Base-by-base conservation (phyloP, 2,329 filamentous ascomycete species). In the Tolypocladium guangdongense region DNA sequence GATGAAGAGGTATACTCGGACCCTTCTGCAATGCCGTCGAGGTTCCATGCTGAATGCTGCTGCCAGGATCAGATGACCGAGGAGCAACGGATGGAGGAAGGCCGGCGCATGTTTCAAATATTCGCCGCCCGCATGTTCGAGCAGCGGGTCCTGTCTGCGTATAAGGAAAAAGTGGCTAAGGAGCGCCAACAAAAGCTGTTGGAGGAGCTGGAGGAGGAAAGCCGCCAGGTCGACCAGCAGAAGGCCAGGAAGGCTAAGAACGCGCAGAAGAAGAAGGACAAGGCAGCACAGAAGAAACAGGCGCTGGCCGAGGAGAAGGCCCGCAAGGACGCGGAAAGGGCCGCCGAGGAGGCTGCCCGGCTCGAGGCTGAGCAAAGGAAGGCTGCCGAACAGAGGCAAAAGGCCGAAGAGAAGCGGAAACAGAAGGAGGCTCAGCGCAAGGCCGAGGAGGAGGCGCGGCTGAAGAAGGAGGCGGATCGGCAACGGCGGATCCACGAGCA, bases 51-150 rank as follows among this genome's bases (percentile, higher is more conserved):
- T 69, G 65, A 73, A 67, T 71, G 69, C 65, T 72, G 67, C 67
- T 72, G 70, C 63, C 71, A 97, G 92, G 91, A 95, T 67, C 84
- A 87, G 59, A 93, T 97, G 89, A 96, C 90, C 51, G 92, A 97
- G 75, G 90, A 96, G 73, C 91, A 97, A 75, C 88, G 93, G 57
- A 97, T 99, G 93, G 91, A 97, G 69, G 93, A 99, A 76, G 93
- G 93, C 56, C 84, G 93, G 54, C 82, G 92, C 61, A 99, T 99
- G 93, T 99, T 99, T 68, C 93, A 99, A 69, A 97, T 99, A 68
- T 99, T 99, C 70, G 93, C 93, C 56, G 93, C 93, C 54, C 85
- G 93, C 58, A 99, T 99, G 93, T 99, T 99, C 69, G 93, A 99
- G 73, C 93, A 99, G 69, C 82, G 93, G 58, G 93, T 99, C 24